A percentile compares a stretch with the other conserved stretches of the same genome.
Evolutionary conservation across 148 eudicot genomes (phyloP).

Genomic region (Cornus kousa): DNA sequence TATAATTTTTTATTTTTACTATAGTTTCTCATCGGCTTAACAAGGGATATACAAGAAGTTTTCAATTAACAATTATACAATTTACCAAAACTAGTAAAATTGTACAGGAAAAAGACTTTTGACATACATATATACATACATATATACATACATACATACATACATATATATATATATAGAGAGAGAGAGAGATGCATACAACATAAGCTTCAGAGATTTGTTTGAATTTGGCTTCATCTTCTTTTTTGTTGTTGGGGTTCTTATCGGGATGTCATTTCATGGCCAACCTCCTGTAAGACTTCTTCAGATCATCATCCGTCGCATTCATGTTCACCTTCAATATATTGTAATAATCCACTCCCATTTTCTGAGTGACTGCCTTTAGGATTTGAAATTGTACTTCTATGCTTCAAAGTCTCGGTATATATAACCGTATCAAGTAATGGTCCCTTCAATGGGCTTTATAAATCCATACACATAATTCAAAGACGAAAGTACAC

Average conservation of each 20-base stretch:
- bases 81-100: not conserved
- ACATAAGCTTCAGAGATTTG: slow-evolving; percentile 87
- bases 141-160: too few relatives aligned
- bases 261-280: slow-evolving; percentile 96
- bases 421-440: too few relatives aligned
- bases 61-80: not conserved
- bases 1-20: too few relatives aligned
- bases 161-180: too few relatives aligned
- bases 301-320: slow-evolving; percentile 75
- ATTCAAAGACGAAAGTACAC: too few relatives aligned
- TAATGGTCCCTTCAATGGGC: too few relatives aligned
- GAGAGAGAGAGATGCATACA: slow-evolving; percentile 21
- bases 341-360: slow-evolving; percentile 62
- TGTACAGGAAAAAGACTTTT: not conserved
- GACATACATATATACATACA: too few relatives aligned
- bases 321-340: slow-evolving; percentile 58
- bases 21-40: too few relatives aligned
- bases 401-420: too few relatives aligned
- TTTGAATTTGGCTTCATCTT: slow-evolving; percentile 79
- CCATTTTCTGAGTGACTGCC: slow-evolving; percentile 43
- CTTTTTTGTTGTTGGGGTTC: slow-evolving; percentile 61
- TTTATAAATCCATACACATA: too few relatives aligned
- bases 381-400: too few relatives aligned
- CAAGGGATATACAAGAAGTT: too few relatives aligned
- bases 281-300: slow-evolving; percentile 69